Base-by-base conservation (phyloP, 2,329 filamentous ascomycete genomes). In the Ceratocystis cacaofunesta region DNA sequence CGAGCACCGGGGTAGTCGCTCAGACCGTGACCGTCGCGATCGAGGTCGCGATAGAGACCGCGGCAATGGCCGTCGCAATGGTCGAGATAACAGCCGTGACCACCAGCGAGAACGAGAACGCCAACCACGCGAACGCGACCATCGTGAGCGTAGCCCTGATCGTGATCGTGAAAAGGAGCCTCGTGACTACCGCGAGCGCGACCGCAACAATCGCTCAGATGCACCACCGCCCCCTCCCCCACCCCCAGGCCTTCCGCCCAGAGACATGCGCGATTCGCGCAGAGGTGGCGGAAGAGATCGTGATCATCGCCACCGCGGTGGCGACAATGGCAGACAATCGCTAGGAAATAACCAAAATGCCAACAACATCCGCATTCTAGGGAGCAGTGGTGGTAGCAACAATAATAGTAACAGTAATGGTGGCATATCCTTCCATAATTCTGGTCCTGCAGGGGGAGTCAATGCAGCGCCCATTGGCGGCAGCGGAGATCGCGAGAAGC, bases 41-140 rank as follows among this genome's bases (percentile, higher is more conserved):
- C 75, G 77, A 62, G 76, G 52, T 22, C 30, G 25, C 50, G 62
- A 63, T 41, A 63, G 62, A 17, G 63, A 79, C 48, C 75, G 76
- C 36, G 72, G 72, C 0, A 78, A 80, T 17, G 55, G 28, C 15
- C 74, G 76, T 52, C 70, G 74, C 69, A 70, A 69, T 61, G 78
- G 72, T 25, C 76, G 79, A n/a, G 78, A 80, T 32, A 76, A 73
- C 69, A 82, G 80, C 68, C 77, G 79, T 48, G 80, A 82, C 58
- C 74, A 70, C 62, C 76, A 78, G n/a, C 74, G 76, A 44, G 75
- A 78, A n/a, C 74, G 76, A 46, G 75, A 77, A 1, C 69, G 71
- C 46, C 69, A 72, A 41, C 71, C 72, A 22, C 70, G 72, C 10
- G 73, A 75, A 5, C 70, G 74, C 62, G 71, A 73, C 67, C 74